Evolutionary conservation across 208 protist genomes (phyloP), one percentile per base, ranked within the genome.

Genomic region (Tritrichomonas musculus): DNA sequence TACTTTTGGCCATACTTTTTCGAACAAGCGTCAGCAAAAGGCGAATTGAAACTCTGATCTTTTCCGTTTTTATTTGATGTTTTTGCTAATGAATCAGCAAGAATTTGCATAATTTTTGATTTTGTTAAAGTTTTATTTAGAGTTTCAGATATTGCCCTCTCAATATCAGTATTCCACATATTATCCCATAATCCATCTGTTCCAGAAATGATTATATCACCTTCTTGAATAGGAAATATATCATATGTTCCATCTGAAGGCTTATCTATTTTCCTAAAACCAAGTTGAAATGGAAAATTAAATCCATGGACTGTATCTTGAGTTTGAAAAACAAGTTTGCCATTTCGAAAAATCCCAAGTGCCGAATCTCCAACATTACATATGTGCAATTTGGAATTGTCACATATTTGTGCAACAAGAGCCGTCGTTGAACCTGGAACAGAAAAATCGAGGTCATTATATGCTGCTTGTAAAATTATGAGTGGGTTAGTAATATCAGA

Each of bases 281-380:
- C 77, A n/a, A 88, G 44, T 57, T 88, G 77, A 11, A 39, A 57
- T 17, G 77, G 77, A 20, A 55, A 88, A 39, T 88, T 88, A 27
- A 88, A 88, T 11, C 41, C 44, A 57, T 88, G 77, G 27, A 88
- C 27, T 2, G 77, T 60, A 30, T 53, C 44, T 53, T 53, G n/a
- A 13, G 77, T 88, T 88, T 27, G 13, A 30, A 88, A 88, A 57
- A 57, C 22, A 17, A 53, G 44, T 57, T 88, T 47, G 9, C 14
- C 20, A 57, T 88, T 57, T 57, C 47, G 8, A 60, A 39, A 88
- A 88, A 88, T 57, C 11, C n/a, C 20, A 0, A 44, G 57, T 39
- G 41, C 77, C 3, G 77, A 88, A 57, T 88, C 77, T 39, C 77
- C 77, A 36, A 88, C 14, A 88, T 88, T 88, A 49, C 47, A 88